Base-by-base conservation (phyloP, 257 asterid species). In the Solanum rostratum region DNA sequence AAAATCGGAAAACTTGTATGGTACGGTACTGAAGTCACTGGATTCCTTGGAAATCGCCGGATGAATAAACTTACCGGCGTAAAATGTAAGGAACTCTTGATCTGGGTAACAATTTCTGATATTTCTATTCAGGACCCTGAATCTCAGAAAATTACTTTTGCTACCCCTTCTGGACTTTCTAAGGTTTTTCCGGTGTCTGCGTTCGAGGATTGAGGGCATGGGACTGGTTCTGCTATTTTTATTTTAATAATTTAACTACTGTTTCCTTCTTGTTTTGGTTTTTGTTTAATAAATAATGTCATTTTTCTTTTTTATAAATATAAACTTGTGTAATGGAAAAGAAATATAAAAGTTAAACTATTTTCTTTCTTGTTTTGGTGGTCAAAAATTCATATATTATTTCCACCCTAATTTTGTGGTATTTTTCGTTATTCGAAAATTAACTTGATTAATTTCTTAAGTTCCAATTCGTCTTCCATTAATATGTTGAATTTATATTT, bases 31-130 rank as follows among this genome's bases (percentile, higher is more conserved):
- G 93, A 88, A 80, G 93, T 95, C 62, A 92, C 97, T 68, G 93
- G 92, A 50, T 89, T 91, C 69, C 91, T 95, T 33, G 91, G 92
- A 86, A 90, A 93, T 62, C 92, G 93, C 27, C 85, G 88, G 90
- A 93, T 95, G 98, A 92, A 88, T 87, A 88, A 87, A 66, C 84
- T 95, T 49, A 93, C 92, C 0, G 98, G 98, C 27, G 96, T 95
- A 39, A 92, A 92, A 89, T 88, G 95, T 86, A 95, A 92, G 92
- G 97, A 93, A 87, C 45, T 95, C 39, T 90, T 93, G 86, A 76
- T 95, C 84, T 95, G 98, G 97, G 29, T 95, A 69, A 89, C 94
- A 1, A 80, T 93, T 50, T 84, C 89, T 14, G 91, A 92, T 82
- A 93, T 92, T 33, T 90, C 89, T 5, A 89, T 93, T 63, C 88